Evolutionary conservation across 2,329 filamentous ascomycete genomes (phyloP).

Genomic region (Mycosphaerelloides madeirae): DNA sequence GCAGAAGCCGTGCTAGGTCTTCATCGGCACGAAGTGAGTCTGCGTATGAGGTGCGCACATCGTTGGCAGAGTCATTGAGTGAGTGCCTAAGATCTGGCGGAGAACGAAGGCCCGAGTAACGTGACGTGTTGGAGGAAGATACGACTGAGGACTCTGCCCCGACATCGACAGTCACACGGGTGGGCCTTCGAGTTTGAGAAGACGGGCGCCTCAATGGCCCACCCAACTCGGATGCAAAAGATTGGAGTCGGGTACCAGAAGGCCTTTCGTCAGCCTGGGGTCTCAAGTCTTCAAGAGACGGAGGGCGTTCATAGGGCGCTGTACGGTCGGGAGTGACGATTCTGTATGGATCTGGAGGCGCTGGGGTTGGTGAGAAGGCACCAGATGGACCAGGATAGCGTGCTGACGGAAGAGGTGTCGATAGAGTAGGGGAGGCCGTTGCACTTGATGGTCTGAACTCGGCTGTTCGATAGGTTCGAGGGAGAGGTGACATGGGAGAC

Average conservation of each 20-base stretch:
- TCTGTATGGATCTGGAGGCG: slow-evolving; percentile 7
- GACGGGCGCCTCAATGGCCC: too few species aligned
- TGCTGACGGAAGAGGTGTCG: slow-evolving; percentile 3
- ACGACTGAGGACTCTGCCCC: too few species aligned
- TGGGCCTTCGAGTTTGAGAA: too few species aligned
- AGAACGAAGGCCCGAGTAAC: too few species aligned
- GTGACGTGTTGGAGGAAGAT: too few species aligned
- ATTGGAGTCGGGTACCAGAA: slow-evolving; percentile 9
- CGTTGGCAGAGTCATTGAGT: too few species aligned
- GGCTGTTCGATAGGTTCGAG: slow-evolving; percentile 6
- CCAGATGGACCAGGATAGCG: slow-evolving; percentile 6
- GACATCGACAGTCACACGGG: too few species aligned
- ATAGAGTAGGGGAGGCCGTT: slow-evolving; percentile 15
- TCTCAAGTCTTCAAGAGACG: slow-evolving; percentile 19
- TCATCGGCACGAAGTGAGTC: too few species aligned
- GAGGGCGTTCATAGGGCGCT: slow-evolving; percentile 22
- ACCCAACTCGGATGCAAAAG: neutral
- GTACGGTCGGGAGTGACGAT: slow-evolving; percentile 20
- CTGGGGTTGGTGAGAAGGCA: slow-evolving; percentile 5
- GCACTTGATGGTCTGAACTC: slow-evolving; percentile 15
- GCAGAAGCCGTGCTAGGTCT: too few species aligned
- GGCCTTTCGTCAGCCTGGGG: slow-evolving; percentile 17
- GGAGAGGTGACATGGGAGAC: slow-evolving; percentile 14
- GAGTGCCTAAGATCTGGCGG: too few species aligned
- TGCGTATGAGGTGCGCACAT: too few species aligned